phyloP scores from a whole-genome alignment of 2,329 filamentous ascomycete genomes.

The Aureobasidium lini region DNA sequence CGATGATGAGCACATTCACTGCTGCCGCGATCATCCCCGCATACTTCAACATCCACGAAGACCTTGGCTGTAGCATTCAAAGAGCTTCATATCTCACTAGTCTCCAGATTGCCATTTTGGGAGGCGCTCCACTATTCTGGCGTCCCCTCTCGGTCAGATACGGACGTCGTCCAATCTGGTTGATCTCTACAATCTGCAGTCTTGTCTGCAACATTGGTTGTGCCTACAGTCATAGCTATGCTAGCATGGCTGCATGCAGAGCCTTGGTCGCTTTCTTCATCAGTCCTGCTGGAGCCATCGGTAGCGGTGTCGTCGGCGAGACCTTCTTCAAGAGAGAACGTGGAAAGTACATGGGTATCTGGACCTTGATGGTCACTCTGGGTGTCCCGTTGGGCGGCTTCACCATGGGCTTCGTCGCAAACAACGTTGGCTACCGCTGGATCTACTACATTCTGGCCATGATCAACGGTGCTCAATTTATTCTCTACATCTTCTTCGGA shows the following conservation, averaged over 20 bases:
- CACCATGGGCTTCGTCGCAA: constrained; percentile 38
- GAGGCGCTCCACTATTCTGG: constrained; percentile 48
- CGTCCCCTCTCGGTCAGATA: constrained; percentile 45
- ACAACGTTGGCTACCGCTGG: constrained; percentile 48
- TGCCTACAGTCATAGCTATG: constrained; percentile 41
- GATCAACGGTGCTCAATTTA: constrained; percentile 47
- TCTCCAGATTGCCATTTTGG: constrained; percentile 46
- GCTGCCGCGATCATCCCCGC: constrained; percentile 47
- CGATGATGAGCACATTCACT: constrained; percentile 48
- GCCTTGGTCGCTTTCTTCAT: constrained; percentile 50
- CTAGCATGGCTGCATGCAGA: constrained; percentile 42
- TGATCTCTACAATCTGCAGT: constrained; percentile 42
- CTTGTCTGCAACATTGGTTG: constrained; percentile 46
- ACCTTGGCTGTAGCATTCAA: constrained; percentile 43
- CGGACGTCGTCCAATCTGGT: constrained; percentile 47
- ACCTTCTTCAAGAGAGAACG: constrained; percentile 49
- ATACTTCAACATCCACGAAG: constrained; percentile 44
- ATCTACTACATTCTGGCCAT: constrained; percentile 52
- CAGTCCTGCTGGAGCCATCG: constrained; percentile 45
- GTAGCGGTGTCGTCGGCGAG: constrained; percentile 49
- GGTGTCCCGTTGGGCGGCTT: constrained; percentile 37
- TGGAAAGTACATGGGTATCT: constrained; percentile 48
- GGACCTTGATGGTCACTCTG: constrained; percentile 45
- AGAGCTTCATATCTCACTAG: constrained; percentile 46
- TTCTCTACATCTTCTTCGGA: constrained; percentile 47